phyloP scores from a whole-genome alignment of 1,139 yeast genomes.

The Kodamaea fungicola region DNA sequence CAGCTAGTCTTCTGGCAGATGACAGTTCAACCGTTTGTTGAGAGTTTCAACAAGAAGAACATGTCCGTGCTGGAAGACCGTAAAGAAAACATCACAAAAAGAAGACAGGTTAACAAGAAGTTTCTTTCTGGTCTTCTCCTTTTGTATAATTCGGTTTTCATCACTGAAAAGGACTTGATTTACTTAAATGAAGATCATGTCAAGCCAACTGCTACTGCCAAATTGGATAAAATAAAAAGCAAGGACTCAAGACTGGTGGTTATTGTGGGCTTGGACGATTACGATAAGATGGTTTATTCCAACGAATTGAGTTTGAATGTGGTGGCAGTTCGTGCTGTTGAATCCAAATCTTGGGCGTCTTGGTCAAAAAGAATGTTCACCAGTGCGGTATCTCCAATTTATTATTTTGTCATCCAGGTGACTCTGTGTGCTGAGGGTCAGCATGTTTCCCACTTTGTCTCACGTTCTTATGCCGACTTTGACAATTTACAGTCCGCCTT shows the following conservation, averaged over 20 bases:
- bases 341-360: slow-evolving; percentile 13
- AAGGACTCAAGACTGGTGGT: slow-evolving; percentile 2
- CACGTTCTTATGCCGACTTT: slow-evolving; percentile 67
- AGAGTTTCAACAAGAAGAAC: slow-evolving; percentile 66
- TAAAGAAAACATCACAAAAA: slow-evolving; percentile 67
- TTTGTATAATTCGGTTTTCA: slow-evolving; percentile 72
- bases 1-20: slow-evolving; percentile 69
- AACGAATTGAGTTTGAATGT: slow-evolving; percentile 65
- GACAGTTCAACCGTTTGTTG: slow-evolving; percentile 76
- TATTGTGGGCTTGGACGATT: slow-evolving; percentile 24
- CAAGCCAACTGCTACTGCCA: slow-evolving; percentile 52
- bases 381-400: slow-evolving; percentile 28
- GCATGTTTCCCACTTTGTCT: slow-evolving; percentile 41
- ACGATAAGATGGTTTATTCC: slow-evolving; percentile 35
- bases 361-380: slow-evolving; percentile 1
- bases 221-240: slow-evolving; percentile 35
- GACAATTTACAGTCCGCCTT: slow-evolving; percentile 49
- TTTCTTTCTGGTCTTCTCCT: slow-evolving; percentile 59
- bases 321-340: slow-evolving; percentile 52
- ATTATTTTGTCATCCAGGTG: slow-evolving; percentile 44
- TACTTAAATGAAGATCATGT: slow-evolving; percentile 50
- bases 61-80: slow-evolving; percentile 69
- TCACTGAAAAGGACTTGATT: slow-evolving; percentile 53
- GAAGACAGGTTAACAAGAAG: slow-evolving; percentile 61
- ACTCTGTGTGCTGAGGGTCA: slow-evolving; percentile 9